phyloP scores from a whole-genome alignment of 768 basidiomycete species.

The Mycena sanguinolenta region DNA sequence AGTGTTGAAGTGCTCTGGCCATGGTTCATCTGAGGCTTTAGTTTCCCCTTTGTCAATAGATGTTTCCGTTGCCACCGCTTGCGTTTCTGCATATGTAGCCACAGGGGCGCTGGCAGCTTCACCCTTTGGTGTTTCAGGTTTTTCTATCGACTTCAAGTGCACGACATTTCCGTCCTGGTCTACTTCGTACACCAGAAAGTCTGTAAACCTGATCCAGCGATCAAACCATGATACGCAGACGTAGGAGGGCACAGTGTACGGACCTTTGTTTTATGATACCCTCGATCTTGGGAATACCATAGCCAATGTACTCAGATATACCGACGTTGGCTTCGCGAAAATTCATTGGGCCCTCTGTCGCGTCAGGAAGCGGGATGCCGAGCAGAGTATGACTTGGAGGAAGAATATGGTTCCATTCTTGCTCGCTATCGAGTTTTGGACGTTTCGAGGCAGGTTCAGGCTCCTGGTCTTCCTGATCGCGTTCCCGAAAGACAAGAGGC shows the following conservation, averaged over 20 bases:
- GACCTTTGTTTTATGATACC: conserved; percentile 99
- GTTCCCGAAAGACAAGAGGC: conserved; percentile 59
- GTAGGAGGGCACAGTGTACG: conserved; percentile 37
- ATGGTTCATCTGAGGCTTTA: conserved; percentile 58
- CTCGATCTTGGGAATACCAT: conserved; percentile 77
- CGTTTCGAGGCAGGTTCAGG: conserved; percentile 61
- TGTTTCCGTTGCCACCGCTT: conserved; percentile 11
- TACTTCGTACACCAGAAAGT: conserved; percentile 96
- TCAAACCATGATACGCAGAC: background rate
- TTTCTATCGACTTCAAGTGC: conserved; percentile 82
- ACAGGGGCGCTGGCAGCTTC: conserved; percentile 42
- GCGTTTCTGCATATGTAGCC: conserved; percentile 32
- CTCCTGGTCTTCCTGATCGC: conserved; percentile 63
- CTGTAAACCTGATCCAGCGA: conserved; percentile 81
- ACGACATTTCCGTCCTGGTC: conserved; percentile 84
- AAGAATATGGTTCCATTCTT: conserved; percentile 56
- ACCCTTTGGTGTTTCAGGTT: conserved; percentile 71
- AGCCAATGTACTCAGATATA: conserved; percentile 87
- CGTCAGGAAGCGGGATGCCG: conserved; percentile 66
- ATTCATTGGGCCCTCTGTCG: conserved; percentile 64
- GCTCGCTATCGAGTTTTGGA: conserved; percentile 50
- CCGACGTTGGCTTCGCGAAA: conserved; percentile 89
- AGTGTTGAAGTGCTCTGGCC: conserved; percentile 73
- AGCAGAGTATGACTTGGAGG: conserved; percentile 84
- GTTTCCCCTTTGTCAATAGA: conserved; percentile 32